phyloP scores from a whole-genome alignment of 352 stramenopile genomes.

The Phytophthora ohioensis region DNA sequence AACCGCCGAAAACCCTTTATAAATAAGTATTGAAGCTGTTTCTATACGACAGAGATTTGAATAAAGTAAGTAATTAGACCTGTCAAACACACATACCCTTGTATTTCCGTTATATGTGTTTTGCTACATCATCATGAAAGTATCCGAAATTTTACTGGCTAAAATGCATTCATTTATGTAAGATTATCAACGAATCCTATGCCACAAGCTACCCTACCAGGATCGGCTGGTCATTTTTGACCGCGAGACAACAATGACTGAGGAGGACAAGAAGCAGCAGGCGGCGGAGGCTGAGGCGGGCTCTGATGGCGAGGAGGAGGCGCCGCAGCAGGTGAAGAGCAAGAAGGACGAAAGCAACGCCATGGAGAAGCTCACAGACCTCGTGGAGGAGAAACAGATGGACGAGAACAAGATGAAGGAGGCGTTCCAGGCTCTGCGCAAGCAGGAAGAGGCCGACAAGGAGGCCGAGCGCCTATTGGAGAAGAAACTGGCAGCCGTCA shows the following conservation, averaged over 20 bases:
- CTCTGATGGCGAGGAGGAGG: slow-evolving; percentile 71
- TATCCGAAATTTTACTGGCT: slow-evolving; percentile 14
- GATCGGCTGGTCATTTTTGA: slow-evolving; percentile 31
- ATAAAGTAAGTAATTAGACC: neutral
- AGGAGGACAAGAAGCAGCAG: slow-evolving; percentile 50
- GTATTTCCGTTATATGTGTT: neutral
- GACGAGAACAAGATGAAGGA: slow-evolving; percentile 91
- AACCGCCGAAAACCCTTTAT: slow-evolving; percentile 17
- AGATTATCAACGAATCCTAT: slow-evolving; percentile 40
- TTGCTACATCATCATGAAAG: neutral
- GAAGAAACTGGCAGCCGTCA: slow-evolving; percentile 83
- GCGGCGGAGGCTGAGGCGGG: slow-evolving; percentile 30
- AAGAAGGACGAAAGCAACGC: slow-evolving; percentile 85
- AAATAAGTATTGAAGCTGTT: neutral
- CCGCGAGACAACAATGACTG: slow-evolving; percentile 29
- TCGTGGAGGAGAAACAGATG: slow-evolving; percentile 89
- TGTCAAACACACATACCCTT: slow-evolving; percentile 1
- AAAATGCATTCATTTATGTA: neutral
- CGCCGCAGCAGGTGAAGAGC: slow-evolving; percentile 70
- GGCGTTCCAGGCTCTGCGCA: slow-evolving; percentile 76
- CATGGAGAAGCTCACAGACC: slow-evolving; percentile 87
- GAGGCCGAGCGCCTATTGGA: slow-evolving; percentile 79
- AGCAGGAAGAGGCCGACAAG: slow-evolving; percentile 88
- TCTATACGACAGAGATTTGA: neutral
- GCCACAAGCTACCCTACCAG: neutral